Evolutionary conservation across 345 rosid species (phyloP).

Genomic region (Eucalyptus leucophloia): DNA sequence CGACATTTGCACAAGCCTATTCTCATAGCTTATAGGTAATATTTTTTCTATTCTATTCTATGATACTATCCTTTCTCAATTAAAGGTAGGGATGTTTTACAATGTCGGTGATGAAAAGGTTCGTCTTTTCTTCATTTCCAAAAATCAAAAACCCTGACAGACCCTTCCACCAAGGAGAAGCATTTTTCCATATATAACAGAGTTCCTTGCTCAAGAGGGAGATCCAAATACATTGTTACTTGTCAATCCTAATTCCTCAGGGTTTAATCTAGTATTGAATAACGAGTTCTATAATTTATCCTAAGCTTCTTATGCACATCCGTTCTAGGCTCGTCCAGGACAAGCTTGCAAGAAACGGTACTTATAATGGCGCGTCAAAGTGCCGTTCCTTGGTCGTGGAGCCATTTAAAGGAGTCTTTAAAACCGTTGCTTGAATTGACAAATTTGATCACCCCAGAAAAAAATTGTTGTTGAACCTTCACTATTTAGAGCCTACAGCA

Average conservation of each 20-base stretch:
- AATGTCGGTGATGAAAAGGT: neutral
- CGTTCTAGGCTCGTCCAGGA: neutral
- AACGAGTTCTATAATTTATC: neutral
- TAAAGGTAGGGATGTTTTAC: neutral
- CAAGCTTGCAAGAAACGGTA: too few relatives aligned
- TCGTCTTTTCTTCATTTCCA: neutral
- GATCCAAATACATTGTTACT: neutral
- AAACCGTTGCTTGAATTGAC: neutral
- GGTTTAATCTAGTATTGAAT: too few relatives aligned
- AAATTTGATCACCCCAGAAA: too few relatives aligned
- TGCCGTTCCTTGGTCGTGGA: neutral
- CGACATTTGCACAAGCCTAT: neutral
- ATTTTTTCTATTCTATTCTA: too few relatives aligned
- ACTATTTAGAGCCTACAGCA: neutral
- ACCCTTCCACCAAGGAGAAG: neutral
- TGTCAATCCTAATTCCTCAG: too few relatives aligned
- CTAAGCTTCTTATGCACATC: neutral
- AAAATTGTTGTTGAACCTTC: neutral
- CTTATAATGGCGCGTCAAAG: too few relatives aligned
- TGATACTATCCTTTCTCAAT: neutral
- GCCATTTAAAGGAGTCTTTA: neutral
- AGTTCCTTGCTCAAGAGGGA: neutral
- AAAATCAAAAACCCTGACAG: neutral
- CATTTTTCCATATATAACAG: neutral
- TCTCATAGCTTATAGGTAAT: neutral